Base-by-base conservation (phyloP, 768 basidiomycete species). In the Solioccasus polychromus region DNA sequence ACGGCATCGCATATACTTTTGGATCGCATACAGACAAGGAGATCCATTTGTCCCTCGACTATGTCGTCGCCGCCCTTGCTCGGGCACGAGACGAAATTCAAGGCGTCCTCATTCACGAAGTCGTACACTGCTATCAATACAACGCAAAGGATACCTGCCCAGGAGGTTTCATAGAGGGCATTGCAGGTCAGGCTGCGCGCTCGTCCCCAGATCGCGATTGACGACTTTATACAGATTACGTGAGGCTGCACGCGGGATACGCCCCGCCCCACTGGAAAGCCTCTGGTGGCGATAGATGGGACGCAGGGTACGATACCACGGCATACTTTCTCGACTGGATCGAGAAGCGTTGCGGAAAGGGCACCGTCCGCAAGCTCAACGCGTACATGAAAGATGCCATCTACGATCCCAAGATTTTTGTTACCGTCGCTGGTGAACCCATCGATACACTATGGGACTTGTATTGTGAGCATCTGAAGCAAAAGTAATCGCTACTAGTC, bases 121-220 rank as follows among this genome's bases (percentile, higher is more conserved):
- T 85, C 58, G 87, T 88, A 6, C 88, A 91, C 52, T 89, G 84
- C 57, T 90, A 74, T 60, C 88, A 90, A 58, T 77, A 80, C 63
- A 74, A 86, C 54, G 85, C 74, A 2, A 58, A 68, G 19, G 80
- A 71, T 20, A 76, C 74, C 34, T 82, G 77, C 52, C 85, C 85
- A 0, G 75, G 77, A 2, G 88, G 88, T 2, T 67, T 92, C 37
- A 79, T 88, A 50, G 88, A 92, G 58, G 88, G 88, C 17, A 73
- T 92, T 22, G 88, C 88, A 62, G 87, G 87, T 84, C n/a, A n/a
- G n/a, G n/a, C n/a, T n/a, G n/a, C n/a, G 47, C 34, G 70, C 50
- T 10, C n/a, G 14, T n/a, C 23, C 31, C 34, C 15, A 15, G 32
- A 42, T 25, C 38, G 18, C 41, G 17, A 17, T 29, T 6, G n/a